Base-by-base conservation (phyloP, 768 basidiomycete species). In the Mrakia blollopis region DNA sequence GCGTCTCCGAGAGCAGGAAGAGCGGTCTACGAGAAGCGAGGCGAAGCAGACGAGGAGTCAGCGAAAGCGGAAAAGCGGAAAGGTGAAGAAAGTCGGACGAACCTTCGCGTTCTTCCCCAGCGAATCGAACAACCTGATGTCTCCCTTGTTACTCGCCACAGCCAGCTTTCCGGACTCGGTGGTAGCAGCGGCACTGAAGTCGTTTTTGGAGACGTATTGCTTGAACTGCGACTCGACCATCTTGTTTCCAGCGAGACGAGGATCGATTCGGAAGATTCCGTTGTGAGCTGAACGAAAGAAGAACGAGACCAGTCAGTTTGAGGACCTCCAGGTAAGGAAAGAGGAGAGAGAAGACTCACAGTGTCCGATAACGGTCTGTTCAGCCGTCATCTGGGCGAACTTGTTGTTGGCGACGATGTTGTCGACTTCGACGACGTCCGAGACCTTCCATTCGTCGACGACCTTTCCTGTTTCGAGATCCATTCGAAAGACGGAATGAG, bases 381-480 rank as follows among this genome's bases (percentile, higher is more conserved):
- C 91, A 68, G 87, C 88, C 57, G 94, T 94, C 80, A 90, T 97
- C 80, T 91, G 94, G 9, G 97, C 95, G 81, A 93, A 98, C 84
- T 99, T 99, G 85, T 88, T 90, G 80, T 94, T 90, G 7, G 97
- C 95, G 2, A 95, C 89, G 82, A 98, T 92, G 81, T 96, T 91
- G 83, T 91, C 88, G 79, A 99, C 92, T 23, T 87, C 86, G 79
- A 98, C 86, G 81, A 91, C 87, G 50, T 98, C 93, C 82, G 94
- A 91, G n/a, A 99, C 90, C 82, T 94, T 96, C 94, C 94, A 98
- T 83, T 99, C 97, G 82, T 99, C 97, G 30, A 98, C 93, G 39
- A 99, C 90, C 84, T 97, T 96, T 61, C 93, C 97, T 35, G 90
- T 89, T 83, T 96, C 85, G 78, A 99, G 88, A 85, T 99, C 97